These are phyloP conservation scores for Trichosphaerium sp. DNA, from an alignment of 78 protist species.

Conservation along the genomic window DNA sequence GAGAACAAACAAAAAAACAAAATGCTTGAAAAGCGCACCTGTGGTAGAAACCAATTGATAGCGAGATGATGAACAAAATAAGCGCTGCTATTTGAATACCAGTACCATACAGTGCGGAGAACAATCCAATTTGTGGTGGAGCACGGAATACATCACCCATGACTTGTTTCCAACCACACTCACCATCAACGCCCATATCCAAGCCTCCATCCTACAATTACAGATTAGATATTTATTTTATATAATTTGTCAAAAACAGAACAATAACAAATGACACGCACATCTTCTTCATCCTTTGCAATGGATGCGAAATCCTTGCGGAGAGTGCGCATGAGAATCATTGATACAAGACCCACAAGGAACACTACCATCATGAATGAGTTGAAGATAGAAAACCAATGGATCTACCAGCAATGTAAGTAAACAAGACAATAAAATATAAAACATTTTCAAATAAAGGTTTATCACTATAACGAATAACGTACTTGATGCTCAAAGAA, in stretches of 20 bases:
- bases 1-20: background rate
- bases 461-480: background rate
- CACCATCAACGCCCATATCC: no score
- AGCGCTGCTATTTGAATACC: constrained; percentile 51
- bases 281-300: constrained; percentile 35
- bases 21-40: constrained; percentile 16
- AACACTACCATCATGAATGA: constrained; percentile 84
- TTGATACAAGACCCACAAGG: constrained; percentile 61
- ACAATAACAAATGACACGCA: background rate
- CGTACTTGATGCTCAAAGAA: constrained; percentile 76
- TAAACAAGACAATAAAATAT: background rate
- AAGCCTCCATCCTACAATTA: no score
- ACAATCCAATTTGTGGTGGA: constrained; percentile 18
- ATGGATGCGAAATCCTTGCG: constrained; percentile 44
- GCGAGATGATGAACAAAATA: constrained; percentile 15
- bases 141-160: constrained; percentile 75
- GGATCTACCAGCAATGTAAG: constrained; percentile 29
- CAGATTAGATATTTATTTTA: background rate
- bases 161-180: no score
- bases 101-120: constrained; percentile 57
- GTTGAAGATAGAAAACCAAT: constrained; percentile 82
- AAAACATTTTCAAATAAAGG: background rate
- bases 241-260: no score
- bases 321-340: constrained; percentile 67
- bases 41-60: constrained; percentile 25